These are phyloP conservation scores for Pythium plurisporium DNA, from an alignment of 352 stramenopile species.

Conservation along the genomic window DNA sequence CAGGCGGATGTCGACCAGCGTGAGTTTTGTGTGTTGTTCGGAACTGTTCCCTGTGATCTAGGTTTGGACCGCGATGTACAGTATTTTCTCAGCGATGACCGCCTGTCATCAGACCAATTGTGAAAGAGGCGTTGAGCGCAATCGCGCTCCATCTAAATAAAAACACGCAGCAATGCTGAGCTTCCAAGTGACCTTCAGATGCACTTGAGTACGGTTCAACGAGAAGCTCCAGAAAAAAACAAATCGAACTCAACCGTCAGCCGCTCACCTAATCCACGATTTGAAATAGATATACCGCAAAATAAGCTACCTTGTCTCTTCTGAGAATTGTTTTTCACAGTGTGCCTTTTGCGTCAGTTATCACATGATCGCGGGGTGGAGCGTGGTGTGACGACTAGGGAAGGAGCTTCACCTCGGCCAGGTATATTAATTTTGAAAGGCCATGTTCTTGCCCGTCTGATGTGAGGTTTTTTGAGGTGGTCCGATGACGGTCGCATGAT, in stretches of 20 bases:
- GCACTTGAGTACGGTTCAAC: not conserved
- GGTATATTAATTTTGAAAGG: not conserved
- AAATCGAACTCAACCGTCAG: not conserved
- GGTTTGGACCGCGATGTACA: too few species aligned
- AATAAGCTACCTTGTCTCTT: slow-evolving; percentile 2
- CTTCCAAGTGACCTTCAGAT: not conserved
- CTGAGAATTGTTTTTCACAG: not conserved
- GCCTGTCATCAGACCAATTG: too few species aligned
- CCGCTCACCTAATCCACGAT: slow-evolving; percentile 9
- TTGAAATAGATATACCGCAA: slow-evolving; percentile 1
- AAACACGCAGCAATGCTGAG: too few species aligned
- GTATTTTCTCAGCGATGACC: too few species aligned
- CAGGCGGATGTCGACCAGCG: too few species aligned
- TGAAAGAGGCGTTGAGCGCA: too few species aligned
- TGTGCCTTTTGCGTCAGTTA: too few species aligned
- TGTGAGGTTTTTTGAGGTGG: not conserved
- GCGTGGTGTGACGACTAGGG: not conserved
- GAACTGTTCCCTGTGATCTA: too few species aligned
- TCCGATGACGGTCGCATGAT: not conserved
- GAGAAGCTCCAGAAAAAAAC: not conserved
- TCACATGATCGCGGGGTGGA: too few species aligned
- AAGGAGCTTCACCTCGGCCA: not conserved
- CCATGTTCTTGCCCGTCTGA: not conserved
- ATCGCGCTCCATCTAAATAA: too few species aligned
- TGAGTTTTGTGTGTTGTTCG: too few species aligned